These are phyloP conservation scores for Thalassiosira mediterranea DNA, from an alignment of 352 stramenopile species.

Conservation along the genomic window DNA sequence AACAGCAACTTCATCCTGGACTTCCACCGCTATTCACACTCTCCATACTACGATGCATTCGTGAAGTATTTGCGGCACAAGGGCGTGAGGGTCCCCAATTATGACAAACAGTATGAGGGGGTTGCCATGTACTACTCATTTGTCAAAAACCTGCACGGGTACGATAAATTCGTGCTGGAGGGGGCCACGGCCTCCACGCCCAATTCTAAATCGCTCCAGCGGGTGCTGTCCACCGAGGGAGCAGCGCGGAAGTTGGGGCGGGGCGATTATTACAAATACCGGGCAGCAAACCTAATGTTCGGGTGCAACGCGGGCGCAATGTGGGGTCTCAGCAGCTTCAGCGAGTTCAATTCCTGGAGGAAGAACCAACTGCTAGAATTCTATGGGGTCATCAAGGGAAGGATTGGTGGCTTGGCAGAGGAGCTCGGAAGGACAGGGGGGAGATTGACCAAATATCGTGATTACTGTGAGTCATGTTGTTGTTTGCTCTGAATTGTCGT, in stretches of 20 bases:
- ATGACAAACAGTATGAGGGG: conserved; percentile 55
- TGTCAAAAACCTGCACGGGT: conserved; percentile 55
- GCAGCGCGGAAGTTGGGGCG: conserved; percentile 48
- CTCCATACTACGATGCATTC: conserved; percentile 53
- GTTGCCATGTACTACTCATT: conserved; percentile 55
- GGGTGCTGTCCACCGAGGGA: conserved; percentile 42
- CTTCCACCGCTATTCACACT: conserved; percentile 57
- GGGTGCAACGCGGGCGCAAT: conserved; percentile 62
- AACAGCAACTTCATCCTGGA: conserved; percentile 72
- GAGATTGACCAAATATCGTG: conserved; percentile 57
- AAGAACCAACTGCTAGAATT: conserved; percentile 67
- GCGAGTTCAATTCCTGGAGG: conserved; percentile 62
- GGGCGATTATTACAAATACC: conserved; percentile 71
- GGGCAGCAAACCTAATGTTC: conserved; percentile 65
- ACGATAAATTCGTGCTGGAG: conserved; percentile 59
- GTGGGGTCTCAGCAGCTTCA: conserved; percentile 54
- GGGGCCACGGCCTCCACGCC: conserved; percentile 58
- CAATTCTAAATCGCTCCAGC: conserved; percentile 65
- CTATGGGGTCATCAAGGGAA: conserved; percentile 45
- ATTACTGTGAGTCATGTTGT: conserved; percentile 61
- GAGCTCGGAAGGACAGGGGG: conserved; percentile 24
- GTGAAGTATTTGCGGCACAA: conserved; percentile 48
- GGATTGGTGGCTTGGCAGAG: conserved; percentile 36
- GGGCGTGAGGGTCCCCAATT: conserved; percentile 41
- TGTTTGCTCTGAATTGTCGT: not conserved